Conservation (phyloP, 306 rosid genomes). For the Glycine tomentella region DNA sequence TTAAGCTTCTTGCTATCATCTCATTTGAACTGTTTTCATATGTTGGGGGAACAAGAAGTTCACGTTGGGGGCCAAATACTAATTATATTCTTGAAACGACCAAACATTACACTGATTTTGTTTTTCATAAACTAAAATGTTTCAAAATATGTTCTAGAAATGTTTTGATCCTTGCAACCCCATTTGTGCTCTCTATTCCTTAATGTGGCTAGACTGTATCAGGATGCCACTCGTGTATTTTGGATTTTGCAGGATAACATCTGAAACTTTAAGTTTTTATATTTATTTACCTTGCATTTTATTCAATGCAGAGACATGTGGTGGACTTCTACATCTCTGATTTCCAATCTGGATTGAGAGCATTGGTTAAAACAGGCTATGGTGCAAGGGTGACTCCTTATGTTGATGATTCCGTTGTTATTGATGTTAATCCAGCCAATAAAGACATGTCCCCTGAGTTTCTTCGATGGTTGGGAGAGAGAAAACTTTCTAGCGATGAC, state of each 20-base stretch:
- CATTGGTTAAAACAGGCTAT: constrained; percentile 88
- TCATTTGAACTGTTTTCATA: constrained; percentile 21
- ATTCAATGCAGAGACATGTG: constrained; percentile 71
- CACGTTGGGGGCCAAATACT: constrained; percentile 1
- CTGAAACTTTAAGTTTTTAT: background rate
- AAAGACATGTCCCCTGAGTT: constrained; percentile 91
- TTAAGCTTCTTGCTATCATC: constrained; percentile 13
- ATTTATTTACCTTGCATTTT: constrained; percentile 20
- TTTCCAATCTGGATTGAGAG: constrained; percentile 96
- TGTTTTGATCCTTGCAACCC: background rate
- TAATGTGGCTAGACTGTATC: constrained; percentile 22
- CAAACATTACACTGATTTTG: background rate
- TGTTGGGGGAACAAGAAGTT: constrained; percentile 8
- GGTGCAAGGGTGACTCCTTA: constrained; percentile 96
- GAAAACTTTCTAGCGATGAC: constrained; percentile 87
- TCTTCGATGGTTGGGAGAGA: constrained; percentile 79
- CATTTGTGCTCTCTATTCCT: background rate
- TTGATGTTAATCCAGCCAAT: constrained; percentile 76
- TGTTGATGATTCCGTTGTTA: constrained; percentile 75
- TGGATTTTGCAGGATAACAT: constrained; percentile 15
- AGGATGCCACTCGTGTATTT: constrained; percentile 14
- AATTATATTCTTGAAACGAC: constrained; percentile 12
- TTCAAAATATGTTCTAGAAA: background rate
- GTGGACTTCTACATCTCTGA: constrained; percentile 96
- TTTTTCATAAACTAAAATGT: background rate